Base-by-base conservation (phyloP, 768 basidiomycete species). In the Gloeopeniophorella convolvens region DNA sequence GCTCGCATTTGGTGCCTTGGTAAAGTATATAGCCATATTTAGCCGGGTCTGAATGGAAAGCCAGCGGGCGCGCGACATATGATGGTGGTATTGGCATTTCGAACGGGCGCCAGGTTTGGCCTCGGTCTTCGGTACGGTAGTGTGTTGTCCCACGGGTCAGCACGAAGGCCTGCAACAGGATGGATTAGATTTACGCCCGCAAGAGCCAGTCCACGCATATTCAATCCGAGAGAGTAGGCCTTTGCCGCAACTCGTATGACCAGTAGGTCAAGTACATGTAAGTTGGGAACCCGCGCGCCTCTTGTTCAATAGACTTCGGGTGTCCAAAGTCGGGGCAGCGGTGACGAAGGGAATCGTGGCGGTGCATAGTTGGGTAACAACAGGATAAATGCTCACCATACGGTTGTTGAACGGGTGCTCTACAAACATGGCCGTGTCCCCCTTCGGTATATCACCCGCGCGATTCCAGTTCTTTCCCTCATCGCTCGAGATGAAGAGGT, bases 91-190 rank as follows among this genome's bases (percentile, higher is more conserved):
- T 42, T 5, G 83, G 79, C 31, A 90, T 74, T 2, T 83, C 70
- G 65, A 97, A 98, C 0, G 78, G 64, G 45, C 80, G 79, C 95
- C 95, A 99, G 28, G 85, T 80, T 67, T 77, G 80, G 47, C 96
- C 95, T 52, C 86, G 78, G 66, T 99, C 85, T 30, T 81, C 78
- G 3, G 96, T 93, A 27, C 86, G 82, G 67, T 89, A 99, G 65
- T 98, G 94, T 18, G 63, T 88, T 10, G 53, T 80, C n/a, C 72
- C 72, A 23, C 76, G 71, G 3, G 91, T 88, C 51, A 99, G 70
- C 30, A 87, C 82, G 64, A 96, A 98, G 0, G 90, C 94, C 92
- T 95, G 59, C 7, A 30, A 36, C 4, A 18, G 42, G 46, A 42
- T 20, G 36, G 27, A 28, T 48, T 15, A 37, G 41, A n/a, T n/a